Percentiles rank a stretch among this genome's conserved stretches.
Conservation (phyloP, 495 filamentous ascomycete species). For the Penicillium nucicola region DNA sequence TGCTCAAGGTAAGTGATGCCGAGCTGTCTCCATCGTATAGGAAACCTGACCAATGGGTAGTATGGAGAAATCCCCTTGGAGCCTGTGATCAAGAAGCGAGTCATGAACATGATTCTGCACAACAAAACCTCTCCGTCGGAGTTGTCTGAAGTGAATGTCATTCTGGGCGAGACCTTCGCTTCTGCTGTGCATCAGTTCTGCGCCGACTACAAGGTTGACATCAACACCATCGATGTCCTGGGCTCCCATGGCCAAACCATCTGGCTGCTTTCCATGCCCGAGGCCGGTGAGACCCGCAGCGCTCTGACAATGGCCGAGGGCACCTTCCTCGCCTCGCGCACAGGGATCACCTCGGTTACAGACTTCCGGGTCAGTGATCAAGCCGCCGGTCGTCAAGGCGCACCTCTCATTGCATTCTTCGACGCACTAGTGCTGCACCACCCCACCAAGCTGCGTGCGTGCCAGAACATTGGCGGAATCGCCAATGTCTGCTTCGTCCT, state of each 20-base stretch:
- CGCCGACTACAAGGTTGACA: conserved; percentile 39
- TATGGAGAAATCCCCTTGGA: conserved; percentile 46
- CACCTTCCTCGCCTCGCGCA: conserved; percentile 39
- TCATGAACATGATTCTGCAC: conserved; percentile 53
- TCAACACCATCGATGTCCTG: conserved; percentile 50
- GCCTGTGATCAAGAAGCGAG: conserved; percentile 51
- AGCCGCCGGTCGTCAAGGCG: conserved; percentile 44
- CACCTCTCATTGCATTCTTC: conserved; percentile 44
- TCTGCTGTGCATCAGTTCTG: conserved; percentile 46
- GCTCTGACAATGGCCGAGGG: conserved; percentile 49
- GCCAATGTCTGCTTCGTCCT: conserved; percentile 60
- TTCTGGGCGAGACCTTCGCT: conserved; percentile 50
- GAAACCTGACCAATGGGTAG: conserved; percentile 10
- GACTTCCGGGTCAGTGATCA: conserved; percentile 46
- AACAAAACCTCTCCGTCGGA: conserved; percentile 50
- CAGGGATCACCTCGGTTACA: conserved; percentile 43
- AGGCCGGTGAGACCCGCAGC: conserved; percentile 42
- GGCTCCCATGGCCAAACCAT: conserved; percentile 60
- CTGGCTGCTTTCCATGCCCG: conserved; percentile 54
- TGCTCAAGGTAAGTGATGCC: conserved; percentile 30
- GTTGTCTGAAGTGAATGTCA: conserved; percentile 52
- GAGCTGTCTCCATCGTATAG: background rate
- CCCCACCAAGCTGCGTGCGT: conserved; percentile 52
- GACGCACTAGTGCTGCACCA: conserved; percentile 53
- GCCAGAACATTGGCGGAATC: conserved; percentile 60